These are phyloP conservation scores for Saitozyma sp. DNA, from an alignment of 768 basidiomycete genomes.

Conservation along the genomic window DNA sequence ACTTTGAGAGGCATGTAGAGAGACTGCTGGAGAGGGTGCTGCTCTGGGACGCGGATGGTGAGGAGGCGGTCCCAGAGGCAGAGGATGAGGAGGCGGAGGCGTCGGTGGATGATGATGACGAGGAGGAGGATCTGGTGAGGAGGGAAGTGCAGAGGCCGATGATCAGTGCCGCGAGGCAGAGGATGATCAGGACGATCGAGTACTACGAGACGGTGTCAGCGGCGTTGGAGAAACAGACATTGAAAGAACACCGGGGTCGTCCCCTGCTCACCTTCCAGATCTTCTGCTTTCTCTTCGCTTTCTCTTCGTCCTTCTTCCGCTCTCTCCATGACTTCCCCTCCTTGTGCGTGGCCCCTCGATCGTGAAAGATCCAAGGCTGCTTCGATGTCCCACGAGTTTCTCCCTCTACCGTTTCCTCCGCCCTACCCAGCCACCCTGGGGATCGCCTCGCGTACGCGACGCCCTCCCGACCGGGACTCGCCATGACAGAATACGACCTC, in stretches of 20 bases:
- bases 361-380: too few species aligned
- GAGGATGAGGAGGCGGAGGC: constrained; percentile 23
- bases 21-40: constrained; percentile 7
- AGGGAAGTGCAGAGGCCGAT: constrained; percentile 40
- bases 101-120: constrained; percentile 3
- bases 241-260: too few species aligned
- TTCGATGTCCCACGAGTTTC: too few species aligned
- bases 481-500: constrained; percentile 10
- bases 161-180: constrained; percentile 26
- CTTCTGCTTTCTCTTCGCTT: constrained; percentile 24
- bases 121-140: constrained; percentile 11
- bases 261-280: constrained; percentile 19
- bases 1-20: constrained; percentile 29
- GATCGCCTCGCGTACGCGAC: constrained; percentile 7
- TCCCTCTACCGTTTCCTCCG: constrained; percentile 18
- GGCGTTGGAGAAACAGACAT: constrained; percentile 1
- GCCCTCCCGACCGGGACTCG: constrained; percentile 9
- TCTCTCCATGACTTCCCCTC: constrained; percentile 10
- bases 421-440: constrained; percentile 22
- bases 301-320: constrained; percentile 24
- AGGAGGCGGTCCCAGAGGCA: constrained; percentile 1
- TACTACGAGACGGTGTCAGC: neutral
- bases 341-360: neutral
- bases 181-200: constrained; percentile 25
- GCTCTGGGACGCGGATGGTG: constrained; percentile 11